Evolutionary conservation across 192 early-diverging fungal species (phyloP).

Genomic region (Coemansia sp.): DNA sequence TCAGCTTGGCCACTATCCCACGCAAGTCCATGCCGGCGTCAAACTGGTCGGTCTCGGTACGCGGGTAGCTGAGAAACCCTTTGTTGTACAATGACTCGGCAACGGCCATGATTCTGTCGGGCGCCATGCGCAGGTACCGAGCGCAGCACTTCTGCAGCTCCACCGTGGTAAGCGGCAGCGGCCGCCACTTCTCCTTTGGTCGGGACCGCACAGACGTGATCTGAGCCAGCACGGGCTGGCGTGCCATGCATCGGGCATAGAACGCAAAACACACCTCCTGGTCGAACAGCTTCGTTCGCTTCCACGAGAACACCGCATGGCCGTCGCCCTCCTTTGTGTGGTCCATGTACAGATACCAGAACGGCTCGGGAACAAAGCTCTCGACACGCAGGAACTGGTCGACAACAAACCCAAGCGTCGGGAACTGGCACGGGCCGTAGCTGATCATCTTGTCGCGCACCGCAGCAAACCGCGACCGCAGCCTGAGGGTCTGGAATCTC

Average conservation of each 20-base stretch:
- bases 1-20: slow-evolving; percentile 66
- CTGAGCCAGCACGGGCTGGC: slow-evolving; percentile 54
- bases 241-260: slow-evolving; percentile 70
- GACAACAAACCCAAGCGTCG: slow-evolving; percentile 94
- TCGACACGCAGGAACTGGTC: slow-evolving; percentile 76
- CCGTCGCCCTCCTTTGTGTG: slow-evolving; percentile 53
- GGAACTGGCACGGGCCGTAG: slow-evolving; percentile 96
- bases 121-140: slow-evolving; percentile 67
- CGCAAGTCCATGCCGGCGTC: slow-evolving; percentile 70
- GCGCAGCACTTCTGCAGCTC: slow-evolving; percentile 89
- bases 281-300: slow-evolving; percentile 74
- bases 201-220: slow-evolving; percentile 63
- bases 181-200: slow-evolving; percentile 84
- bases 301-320: slow-evolving; percentile 73
- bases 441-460: slow-evolving; percentile 69
- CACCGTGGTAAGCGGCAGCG: slow-evolving; percentile 90
- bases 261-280: slow-evolving; percentile 66
- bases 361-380: slow-evolving; percentile 83
- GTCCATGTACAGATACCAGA: slow-evolving; percentile 83
- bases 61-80: slow-evolving; percentile 93
- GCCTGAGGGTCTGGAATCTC: slow-evolving; percentile 81
- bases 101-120: slow-evolving; percentile 79
- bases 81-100: slow-evolving; percentile 87
- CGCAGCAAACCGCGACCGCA: slow-evolving; percentile 60
- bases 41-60: slow-evolving; percentile 96